Conservation (phyloP, 2,329 filamentous ascomycete genomes). For the Pseudogymnoascus sp. region DNA sequence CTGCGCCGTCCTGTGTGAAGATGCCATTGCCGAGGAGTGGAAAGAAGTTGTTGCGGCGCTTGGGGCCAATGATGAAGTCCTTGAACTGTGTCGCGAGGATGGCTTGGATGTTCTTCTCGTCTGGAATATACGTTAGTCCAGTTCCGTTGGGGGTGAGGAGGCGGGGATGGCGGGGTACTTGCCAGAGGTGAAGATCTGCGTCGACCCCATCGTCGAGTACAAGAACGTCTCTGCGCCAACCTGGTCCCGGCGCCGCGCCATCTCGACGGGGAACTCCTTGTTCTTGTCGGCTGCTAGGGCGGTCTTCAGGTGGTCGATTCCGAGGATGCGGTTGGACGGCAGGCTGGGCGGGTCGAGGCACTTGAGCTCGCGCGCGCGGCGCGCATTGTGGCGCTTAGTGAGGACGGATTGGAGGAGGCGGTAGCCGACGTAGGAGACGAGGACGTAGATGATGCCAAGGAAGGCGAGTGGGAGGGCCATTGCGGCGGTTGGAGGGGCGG, state of each 20-base stretch:
- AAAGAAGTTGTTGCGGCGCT: constrained; percentile 44
- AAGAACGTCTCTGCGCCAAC: constrained; percentile 24
- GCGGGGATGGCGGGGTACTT: constrained; percentile 29
- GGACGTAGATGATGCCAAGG: constrained; percentile 7
- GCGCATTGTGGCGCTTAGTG: constrained; percentile 15
- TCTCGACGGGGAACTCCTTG: constrained; percentile 20
- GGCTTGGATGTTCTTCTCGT: constrained; percentile 43
- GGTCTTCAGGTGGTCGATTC: constrained; percentile 21
- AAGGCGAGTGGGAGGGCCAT: constrained; percentile 10
- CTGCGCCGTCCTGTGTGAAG: constrained; percentile 25
- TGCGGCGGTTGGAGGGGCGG: neutral
- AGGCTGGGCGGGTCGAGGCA: constrained; percentile 20
- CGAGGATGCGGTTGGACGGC: constrained; percentile 20
- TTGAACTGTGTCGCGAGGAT: constrained; percentile 44
- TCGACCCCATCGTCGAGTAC: constrained; percentile 18
- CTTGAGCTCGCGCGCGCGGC: constrained; percentile 19
- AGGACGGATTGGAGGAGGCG: constrained; percentile 13
- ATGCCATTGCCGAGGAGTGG: constrained; percentile 25
- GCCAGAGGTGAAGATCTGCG: constrained; percentile 17
- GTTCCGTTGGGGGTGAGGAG: constrained; percentile 42
- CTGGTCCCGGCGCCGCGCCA: constrained; percentile 28
- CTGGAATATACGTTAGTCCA: constrained; percentile 11
- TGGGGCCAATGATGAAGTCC: constrained; percentile 44
- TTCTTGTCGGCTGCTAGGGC: constrained; percentile 19
- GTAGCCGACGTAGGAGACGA: constrained; percentile 17